Evolutionary conservation across 305 asterid species (phyloP).

Genomic region (Fraxinus angustifolia): DNA sequence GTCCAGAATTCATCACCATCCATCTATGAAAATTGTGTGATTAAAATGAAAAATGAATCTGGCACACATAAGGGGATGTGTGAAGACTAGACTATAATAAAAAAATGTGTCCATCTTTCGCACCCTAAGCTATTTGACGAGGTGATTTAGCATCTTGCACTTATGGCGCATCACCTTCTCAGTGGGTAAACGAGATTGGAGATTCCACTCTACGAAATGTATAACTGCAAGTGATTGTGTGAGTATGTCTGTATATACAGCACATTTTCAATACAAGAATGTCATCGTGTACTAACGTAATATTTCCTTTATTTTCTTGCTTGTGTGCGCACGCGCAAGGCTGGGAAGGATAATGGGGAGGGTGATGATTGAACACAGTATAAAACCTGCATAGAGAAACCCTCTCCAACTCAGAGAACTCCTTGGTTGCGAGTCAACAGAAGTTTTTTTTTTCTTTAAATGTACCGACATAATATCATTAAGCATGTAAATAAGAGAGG

Average conservation of each 20-base stretch:
- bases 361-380: background rate
- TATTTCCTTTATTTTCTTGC: background rate
- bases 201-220: background rate
- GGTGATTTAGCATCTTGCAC: background rate
- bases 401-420: background rate
- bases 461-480: background rate
- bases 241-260: background rate
- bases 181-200: background rate
- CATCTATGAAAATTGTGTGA: background rate
- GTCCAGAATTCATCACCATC: background rate
- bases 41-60: background rate
- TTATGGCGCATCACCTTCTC: background rate
- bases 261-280: background rate
- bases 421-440: background rate
- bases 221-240: background rate
- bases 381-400: background rate
- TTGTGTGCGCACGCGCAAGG: background rate
- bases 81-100: background rate
- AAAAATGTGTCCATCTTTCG: background rate
- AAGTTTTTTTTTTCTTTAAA: background rate
- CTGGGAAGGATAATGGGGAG: background rate
- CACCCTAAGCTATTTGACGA: background rate
- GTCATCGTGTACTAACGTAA: background rate
- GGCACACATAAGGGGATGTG: background rate
- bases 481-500: background rate